A percentile compares a stretch with the other conserved stretches of the same genome.
Conservation (phyloP, 768 basidiomycete genomes). For the Rhodosporidiobolus odoratus region DNA sequence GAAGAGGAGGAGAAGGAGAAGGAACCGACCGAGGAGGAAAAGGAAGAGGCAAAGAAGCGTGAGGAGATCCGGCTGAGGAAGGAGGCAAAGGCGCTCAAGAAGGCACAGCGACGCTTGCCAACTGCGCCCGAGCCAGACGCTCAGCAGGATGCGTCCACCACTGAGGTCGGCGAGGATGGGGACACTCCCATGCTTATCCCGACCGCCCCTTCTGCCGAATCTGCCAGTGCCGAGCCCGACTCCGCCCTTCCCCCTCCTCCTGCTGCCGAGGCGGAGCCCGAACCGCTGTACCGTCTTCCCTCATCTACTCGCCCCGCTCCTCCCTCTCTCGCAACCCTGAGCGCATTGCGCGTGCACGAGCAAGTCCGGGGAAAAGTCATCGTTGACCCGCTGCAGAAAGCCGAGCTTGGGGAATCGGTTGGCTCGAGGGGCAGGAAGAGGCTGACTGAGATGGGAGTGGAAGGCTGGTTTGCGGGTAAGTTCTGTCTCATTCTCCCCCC, state of each 20-base stretch:
- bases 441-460: constrained; percentile 68
- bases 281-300: constrained; percentile 63
- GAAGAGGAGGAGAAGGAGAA: constrained; percentile 3
- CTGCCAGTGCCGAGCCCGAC: not conserved
- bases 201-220: constrained; percentile 10
- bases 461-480: constrained; percentile 80
- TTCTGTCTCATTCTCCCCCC: constrained; percentile 11
- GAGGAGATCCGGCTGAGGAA: constrained; percentile 31
- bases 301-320: constrained; percentile 61
- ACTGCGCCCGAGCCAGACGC: not conserved
- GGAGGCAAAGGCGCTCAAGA: constrained; percentile 27
- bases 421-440: constrained; percentile 58
- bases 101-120: constrained; percentile 17
- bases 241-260: constrained; percentile 39
- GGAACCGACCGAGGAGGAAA: constrained; percentile 20
- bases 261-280: too few species aligned
- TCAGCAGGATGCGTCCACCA: constrained; percentile 10
- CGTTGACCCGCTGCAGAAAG: constrained; percentile 55
- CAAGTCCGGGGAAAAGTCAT: constrained; percentile 65
- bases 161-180: constrained; percentile 12
- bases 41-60: constrained; percentile 32
- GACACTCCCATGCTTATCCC: constrained; percentile 38
- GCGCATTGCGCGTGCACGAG: constrained; percentile 70
- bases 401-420: constrained; percentile 49
- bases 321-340: constrained; percentile 65